Conservation (phyloP, 106 monocot species). For the Platanthera guangdongensis region DNA sequence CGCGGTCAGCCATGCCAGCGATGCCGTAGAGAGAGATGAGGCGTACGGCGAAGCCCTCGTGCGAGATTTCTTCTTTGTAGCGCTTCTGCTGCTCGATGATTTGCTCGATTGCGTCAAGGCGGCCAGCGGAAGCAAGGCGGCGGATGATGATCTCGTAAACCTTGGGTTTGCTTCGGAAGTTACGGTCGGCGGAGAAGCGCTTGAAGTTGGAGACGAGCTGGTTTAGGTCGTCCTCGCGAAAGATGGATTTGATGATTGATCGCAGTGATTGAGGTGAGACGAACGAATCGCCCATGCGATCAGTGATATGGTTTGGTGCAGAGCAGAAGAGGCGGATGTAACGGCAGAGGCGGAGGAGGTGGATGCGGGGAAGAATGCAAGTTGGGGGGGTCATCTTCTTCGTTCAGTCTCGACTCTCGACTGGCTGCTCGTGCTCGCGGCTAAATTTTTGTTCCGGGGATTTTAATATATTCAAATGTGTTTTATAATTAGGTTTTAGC, state of each 20-base stretch:
- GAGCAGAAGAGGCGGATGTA: constrained; percentile 8
- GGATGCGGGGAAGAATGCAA: constrained; percentile 4
- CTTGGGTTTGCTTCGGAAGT: constrained; percentile 16
- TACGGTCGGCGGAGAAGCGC: constrained; percentile 7
- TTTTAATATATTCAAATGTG: too few relatives aligned
- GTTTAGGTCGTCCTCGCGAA: constrained; percentile 14
- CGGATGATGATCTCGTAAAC: constrained; percentile 31
- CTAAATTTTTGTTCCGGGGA: too few relatives aligned
- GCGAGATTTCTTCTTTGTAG: constrained; percentile 13
- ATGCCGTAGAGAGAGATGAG: constrained; percentile 47
- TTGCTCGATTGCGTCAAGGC: constrained; percentile 25
- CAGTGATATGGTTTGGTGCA: neutral
- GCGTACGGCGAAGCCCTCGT: constrained; percentile 46
- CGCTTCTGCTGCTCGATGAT: constrained; percentile 24
- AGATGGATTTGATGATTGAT: constrained; percentile 11
- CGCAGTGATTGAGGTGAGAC: neutral
- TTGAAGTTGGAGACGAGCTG: constrained; percentile 23
- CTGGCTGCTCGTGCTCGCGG: too few relatives aligned
- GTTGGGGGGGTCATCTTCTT: constrained; percentile 6
- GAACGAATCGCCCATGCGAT: neutral
- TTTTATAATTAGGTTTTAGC: too few relatives aligned
- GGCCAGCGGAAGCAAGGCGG: constrained; percentile 32
- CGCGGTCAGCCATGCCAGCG: constrained; percentile 28
- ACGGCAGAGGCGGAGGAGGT: constrained; percentile 20
- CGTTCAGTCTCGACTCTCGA: too few relatives aligned